These are phyloP conservation scores for Buxus sempervirens DNA, from an alignment of 164 flowering plant species.

Conservation along the genomic window DNA sequence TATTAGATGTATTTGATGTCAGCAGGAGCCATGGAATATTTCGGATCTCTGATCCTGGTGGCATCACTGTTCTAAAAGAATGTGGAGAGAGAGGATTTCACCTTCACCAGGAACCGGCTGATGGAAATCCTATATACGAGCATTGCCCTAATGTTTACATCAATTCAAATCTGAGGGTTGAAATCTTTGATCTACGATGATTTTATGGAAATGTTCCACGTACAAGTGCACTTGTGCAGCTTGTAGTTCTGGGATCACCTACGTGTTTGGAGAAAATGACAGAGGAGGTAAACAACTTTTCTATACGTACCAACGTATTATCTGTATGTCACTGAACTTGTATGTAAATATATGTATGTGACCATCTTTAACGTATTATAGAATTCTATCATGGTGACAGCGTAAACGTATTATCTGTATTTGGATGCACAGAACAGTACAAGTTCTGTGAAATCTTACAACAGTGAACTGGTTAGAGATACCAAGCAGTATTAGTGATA, in stretches of 20 bases:
- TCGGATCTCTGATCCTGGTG: slow-evolving; percentile 59
- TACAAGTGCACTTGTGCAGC: neutral
- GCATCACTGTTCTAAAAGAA: slow-evolving; percentile 49
- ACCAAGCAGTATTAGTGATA: neutral
- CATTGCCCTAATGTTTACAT: slow-evolving; percentile 61
- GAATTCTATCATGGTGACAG: too few relatives aligned
- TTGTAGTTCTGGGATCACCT: too few relatives aligned
- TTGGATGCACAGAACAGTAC: too few relatives aligned
- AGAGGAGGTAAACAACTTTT: too few relatives aligned
- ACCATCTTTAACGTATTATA: too few relatives aligned
- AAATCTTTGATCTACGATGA: slow-evolving; percentile 69
- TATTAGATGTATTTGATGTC: slow-evolving; percentile 1
- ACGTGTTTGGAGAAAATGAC: too few relatives aligned
- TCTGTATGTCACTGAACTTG: too few relatives aligned
- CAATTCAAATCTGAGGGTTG: slow-evolving; percentile 70
- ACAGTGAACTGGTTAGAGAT: neutral
- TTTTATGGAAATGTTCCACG: neutral
- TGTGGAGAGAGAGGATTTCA: slow-evolving; percentile 74
- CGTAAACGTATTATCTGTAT: too few relatives aligned
- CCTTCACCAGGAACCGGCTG: slow-evolving; percentile 52
- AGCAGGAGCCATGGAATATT: slow-evolving; percentile 68
- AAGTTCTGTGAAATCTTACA: neutral
- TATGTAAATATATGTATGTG: too few relatives aligned
- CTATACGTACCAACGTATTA: too few relatives aligned
- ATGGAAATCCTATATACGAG: slow-evolving; percentile 66